phyloP scores from a whole-genome alignment of 2,329 filamentous ascomycete species.

The Fusarium sp. region DNA sequence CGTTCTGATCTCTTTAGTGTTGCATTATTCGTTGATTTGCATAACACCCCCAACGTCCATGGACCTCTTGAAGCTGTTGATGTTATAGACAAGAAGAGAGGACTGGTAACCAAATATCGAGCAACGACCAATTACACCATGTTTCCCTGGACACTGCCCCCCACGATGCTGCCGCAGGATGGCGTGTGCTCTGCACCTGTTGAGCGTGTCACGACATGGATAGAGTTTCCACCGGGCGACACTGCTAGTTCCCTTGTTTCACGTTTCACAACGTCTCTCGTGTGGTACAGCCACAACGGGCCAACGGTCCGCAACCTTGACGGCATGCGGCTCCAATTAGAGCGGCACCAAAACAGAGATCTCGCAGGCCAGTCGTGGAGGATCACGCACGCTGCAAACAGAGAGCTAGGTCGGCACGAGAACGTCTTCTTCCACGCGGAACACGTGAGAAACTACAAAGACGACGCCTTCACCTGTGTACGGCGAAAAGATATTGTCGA shows the following conservation, averaged over 20 bases:
- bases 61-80: constrained; percentile 56
- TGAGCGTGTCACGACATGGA: constrained; percentile 76
- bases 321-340: constrained; percentile 73
- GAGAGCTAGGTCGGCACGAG: constrained; percentile 88
- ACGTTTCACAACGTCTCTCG: constrained; percentile 52
- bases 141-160: constrained; percentile 93
- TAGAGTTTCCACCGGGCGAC: constrained; percentile 70
- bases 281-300: constrained; percentile 54
- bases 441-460: constrained; percentile 79
- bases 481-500: constrained; percentile 81
- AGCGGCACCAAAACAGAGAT: constrained; percentile 68
- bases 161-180: constrained; percentile 78
- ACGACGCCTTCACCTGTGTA: constrained; percentile 86
- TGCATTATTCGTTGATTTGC: constrained; percentile 84
- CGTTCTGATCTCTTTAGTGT: constrained; percentile 89
- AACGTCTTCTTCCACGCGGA: constrained; percentile 84
- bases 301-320: constrained; percentile 66
- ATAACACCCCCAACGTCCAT: constrained; percentile 78
- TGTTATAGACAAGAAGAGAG: constrained; percentile 61
- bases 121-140: constrained; percentile 83
- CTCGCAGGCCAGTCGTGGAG: constrained; percentile 68
- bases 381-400: constrained; percentile 84
- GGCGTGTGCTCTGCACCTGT: constrained; percentile 82
- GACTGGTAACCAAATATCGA: constrained; percentile 55
- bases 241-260: constrained; percentile 52